Evolutionary conservation across 2,329 filamentous ascomycete genomes (phyloP).

Genomic region (Fusarium abutilonis): DNA sequence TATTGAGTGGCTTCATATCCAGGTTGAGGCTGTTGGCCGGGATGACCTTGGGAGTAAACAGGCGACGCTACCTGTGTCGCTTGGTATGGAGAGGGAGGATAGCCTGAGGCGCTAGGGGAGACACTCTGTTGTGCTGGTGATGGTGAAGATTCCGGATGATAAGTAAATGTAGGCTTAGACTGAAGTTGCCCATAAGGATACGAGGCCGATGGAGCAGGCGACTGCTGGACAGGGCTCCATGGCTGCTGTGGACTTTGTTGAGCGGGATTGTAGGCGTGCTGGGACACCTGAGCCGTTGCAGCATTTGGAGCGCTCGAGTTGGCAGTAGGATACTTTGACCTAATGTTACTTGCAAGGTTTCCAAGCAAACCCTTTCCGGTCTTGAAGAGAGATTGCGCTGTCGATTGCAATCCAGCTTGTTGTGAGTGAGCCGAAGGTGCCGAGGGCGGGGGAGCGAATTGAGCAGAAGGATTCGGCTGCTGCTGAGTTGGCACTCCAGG

Average conservation of each 20-base stretch:
- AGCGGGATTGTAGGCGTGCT: slow-evolving; percentile 8
- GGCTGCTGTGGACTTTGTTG: slow-evolving; percentile 14
- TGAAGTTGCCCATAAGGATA: neutral
- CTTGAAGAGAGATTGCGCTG: slow-evolving; percentile 24
- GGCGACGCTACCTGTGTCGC: neutral
- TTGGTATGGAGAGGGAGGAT: slow-evolving; percentile 14
- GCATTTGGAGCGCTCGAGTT: neutral
- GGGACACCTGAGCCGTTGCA: neutral
- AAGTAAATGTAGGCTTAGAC: neutral
- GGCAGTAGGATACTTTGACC: slow-evolving; percentile 27
- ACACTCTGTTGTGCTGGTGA: slow-evolving; percentile 10
- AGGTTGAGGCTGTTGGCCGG: neutral
- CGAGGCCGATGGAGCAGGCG: neutral
- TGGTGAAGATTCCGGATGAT: slow-evolving; percentile 2
- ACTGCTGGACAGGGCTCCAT: neutral
- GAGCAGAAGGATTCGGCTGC: slow-evolving; percentile 4
- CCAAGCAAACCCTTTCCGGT: slow-evolving; percentile 19
- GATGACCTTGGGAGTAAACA: neutral
- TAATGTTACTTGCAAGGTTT: slow-evolving; percentile 30
- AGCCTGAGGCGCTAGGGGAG: neutral
- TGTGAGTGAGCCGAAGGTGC: neutral
- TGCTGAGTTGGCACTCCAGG: slow-evolving; percentile 14
- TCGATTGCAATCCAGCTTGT: slow-evolving; percentile 8
- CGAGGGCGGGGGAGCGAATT: slow-evolving; percentile 21
- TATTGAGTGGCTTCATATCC: neutral